These are phyloP conservation scores for Citrullus mucosospermus DNA, from an alignment of 306 rosid species.

Conservation along the genomic window DNA sequence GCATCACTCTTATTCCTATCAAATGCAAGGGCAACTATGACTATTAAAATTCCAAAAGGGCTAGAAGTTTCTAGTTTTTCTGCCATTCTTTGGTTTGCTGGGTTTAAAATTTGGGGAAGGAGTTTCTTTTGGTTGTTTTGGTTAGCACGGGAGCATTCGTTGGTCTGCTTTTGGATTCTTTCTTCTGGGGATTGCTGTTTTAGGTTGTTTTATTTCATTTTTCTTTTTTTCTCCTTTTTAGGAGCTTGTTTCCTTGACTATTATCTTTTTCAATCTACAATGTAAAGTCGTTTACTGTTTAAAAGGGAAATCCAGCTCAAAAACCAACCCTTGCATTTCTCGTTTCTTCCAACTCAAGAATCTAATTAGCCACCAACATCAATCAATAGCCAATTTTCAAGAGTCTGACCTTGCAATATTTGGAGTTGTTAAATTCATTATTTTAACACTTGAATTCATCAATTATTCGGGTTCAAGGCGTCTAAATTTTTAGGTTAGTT, in stretches of 20 bases:
- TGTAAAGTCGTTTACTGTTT: not conserved
- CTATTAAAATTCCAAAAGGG: not conserved
- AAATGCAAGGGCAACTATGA: not conserved
- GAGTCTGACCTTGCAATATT: not conserved
- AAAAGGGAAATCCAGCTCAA: not conserved
- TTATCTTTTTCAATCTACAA: not conserved
- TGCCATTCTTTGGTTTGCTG: not conserved
- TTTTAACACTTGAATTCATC: not conserved
- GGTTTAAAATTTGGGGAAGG: not conserved
- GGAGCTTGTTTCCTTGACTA: not conserved
- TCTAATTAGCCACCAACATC: not conserved
- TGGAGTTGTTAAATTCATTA: not conserved
- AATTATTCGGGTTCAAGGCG: not conserved
- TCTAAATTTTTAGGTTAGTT: not conserved
- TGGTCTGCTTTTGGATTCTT: not conserved
- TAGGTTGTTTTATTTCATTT: not conserved
- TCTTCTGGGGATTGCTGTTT: not conserved
- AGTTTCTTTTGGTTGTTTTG: not conserved
- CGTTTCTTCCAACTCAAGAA: not conserved
- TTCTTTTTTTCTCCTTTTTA: not conserved
- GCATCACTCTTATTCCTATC: not conserved
- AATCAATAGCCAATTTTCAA: not conserved
- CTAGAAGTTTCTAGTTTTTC: not conserved
- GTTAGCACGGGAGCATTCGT: not conserved
- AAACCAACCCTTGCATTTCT: not conserved